A percentile compares a stretch with the other conserved stretches of the same genome.
Evolutionary conservation across 1,139 yeast genomes (phyloP).

Genomic region (Sugiyamaella japonica): DNA sequence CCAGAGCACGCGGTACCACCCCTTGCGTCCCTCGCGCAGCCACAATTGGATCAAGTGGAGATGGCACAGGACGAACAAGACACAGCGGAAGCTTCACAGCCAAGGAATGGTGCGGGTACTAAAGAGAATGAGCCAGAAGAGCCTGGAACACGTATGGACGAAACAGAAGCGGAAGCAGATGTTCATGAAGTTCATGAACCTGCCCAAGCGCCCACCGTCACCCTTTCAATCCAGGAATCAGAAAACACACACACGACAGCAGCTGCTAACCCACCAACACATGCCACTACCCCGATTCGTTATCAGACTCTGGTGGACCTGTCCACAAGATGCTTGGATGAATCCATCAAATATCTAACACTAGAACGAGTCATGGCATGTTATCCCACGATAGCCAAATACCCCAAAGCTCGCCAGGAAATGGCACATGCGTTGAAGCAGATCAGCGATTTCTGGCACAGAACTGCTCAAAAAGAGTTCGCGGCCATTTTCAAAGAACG

Average conservation of each 20-base stretch:
- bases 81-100: not conserved
- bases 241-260: no score
- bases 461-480: constrained; percentile 61
- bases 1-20: no score
- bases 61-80: not conserved
- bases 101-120: no score
- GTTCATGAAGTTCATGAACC: no score
- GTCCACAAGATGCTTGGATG: constrained; percentile 65
- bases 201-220: no score
- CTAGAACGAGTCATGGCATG: constrained; percentile 63
- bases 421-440: constrained; percentile 62
- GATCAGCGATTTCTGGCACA: constrained; percentile 60
- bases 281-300: constrained; percentile 42
- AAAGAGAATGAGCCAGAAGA: not conserved
- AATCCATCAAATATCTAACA: constrained; percentile 61
- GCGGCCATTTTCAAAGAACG: constrained; percentile 65
- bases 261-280: not conserved
- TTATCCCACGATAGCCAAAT: constrained; percentile 58
- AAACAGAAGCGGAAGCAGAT: no score
- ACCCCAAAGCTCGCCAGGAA: constrained; percentile 51
- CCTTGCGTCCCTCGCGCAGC: no score
- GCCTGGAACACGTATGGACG: not conserved
- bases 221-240: no score
- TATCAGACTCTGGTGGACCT: constrained; percentile 57
- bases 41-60: not conserved